Evolutionary conservation across 768 basidiomycete genomes (phyloP).

Genomic region (Lepiota subincarnata): DNA sequence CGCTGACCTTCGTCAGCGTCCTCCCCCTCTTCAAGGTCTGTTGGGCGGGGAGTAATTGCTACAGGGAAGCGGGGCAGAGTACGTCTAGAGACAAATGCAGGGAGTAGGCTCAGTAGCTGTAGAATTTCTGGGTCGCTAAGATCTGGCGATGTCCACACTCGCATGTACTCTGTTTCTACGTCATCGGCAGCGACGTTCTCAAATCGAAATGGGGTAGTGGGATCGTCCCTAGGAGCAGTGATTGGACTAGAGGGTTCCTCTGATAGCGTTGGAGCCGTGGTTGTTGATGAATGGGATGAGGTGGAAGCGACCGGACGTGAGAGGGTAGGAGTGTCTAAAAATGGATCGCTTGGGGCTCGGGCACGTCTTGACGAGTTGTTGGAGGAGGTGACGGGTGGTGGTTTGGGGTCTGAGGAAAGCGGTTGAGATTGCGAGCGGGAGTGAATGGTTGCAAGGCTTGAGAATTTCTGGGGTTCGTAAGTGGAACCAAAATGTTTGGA

Average conservation of each 20-base stretch:
- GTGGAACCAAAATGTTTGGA: constrained; percentile 30
- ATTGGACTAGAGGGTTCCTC: constrained; percentile 39
- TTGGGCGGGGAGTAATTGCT: constrained; percentile 28
- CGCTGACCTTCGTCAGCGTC: constrained; percentile 52
- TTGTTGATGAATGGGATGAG: constrained; percentile 41
- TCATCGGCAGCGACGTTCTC: constrained; percentile 26
- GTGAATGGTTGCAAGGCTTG: constrained; percentile 38
- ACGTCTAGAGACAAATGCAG: constrained; percentile 66
- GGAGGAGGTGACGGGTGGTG: constrained; percentile 29
- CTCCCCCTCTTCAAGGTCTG: constrained; percentile 70
- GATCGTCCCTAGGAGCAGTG: constrained; percentile 34
- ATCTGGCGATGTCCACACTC: constrained; percentile 81
- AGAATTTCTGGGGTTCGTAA: constrained; percentile 29
- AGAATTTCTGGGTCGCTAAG: constrained; percentile 72
- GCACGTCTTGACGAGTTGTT: constrained; percentile 55
- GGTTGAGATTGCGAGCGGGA: constrained; percentile 56
- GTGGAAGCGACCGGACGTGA: constrained; percentile 54
- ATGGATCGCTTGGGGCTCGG: constrained; percentile 76
- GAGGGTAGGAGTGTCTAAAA: constrained; percentile 60
- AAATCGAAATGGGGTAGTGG: constrained; percentile 23
- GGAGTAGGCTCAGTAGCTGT: constrained; percentile 69
- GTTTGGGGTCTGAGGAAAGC: constrained; percentile 38
- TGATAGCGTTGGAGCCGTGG: constrained; percentile 19
- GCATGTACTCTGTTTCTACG: constrained; percentile 49
- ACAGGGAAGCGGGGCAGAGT: constrained; percentile 68